Conservation (phyloP, 2,329 filamentous ascomycete species). For the Pyrenochaeta sp. region DNA sequence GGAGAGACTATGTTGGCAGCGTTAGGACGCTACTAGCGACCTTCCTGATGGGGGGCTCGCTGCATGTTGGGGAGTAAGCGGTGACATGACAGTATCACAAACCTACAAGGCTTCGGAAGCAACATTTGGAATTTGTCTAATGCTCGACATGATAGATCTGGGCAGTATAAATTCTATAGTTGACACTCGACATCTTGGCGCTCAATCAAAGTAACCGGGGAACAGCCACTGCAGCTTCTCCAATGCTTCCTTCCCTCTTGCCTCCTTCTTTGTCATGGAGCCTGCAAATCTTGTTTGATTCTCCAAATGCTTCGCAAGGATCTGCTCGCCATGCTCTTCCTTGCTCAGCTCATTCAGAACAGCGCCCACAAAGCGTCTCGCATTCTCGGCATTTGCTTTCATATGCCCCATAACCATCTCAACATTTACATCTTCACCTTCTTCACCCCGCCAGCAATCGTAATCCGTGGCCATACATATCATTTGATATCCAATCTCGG, state of each 20-base stretch:
- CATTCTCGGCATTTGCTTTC: constrained; percentile 90
- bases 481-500: constrained; percentile 96
- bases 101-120: neutral
- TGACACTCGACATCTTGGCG: neutral
- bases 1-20: constrained; percentile 12
- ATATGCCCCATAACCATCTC: constrained; percentile 98
- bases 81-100: neutral
- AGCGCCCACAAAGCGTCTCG: constrained; percentile 81
- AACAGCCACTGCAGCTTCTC: constrained; percentile 88
- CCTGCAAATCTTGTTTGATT: constrained; percentile 80
- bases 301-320: constrained; percentile 82
- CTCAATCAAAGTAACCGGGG: constrained; percentile 73
- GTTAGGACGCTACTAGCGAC: constrained; percentile 10
- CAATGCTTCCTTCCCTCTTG: constrained; percentile 76
- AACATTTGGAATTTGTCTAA: neutral
- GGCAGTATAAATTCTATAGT: neutral
- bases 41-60: constrained; percentile 20
- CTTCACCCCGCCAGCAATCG: constrained; percentile 91
- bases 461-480: constrained; percentile 99
- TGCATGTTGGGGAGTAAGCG: neutral
- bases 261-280: constrained; percentile 81
- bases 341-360: constrained; percentile 87
- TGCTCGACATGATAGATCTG: constrained; percentile 10
- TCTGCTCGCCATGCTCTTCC: constrained; percentile 76
- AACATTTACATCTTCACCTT: constrained; percentile 81